Evolutionary conservation across 495 filamentous ascomycete genomes (phyloP).

Genomic region (Hypoxylon fragiforme): DNA sequence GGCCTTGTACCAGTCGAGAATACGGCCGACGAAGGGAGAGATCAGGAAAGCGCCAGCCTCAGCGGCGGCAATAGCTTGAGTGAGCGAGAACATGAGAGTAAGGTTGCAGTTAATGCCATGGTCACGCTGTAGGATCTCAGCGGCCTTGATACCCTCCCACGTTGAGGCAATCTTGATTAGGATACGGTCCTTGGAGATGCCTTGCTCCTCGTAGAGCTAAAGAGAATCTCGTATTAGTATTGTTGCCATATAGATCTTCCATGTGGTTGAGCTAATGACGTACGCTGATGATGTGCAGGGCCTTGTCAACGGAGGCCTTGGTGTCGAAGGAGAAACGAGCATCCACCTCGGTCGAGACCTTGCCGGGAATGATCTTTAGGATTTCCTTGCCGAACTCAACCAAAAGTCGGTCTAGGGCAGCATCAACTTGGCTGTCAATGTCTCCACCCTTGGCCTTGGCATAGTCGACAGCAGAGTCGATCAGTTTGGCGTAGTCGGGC

Average conservation of each 20-base stretch:
- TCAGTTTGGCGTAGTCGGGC: constrained; percentile 89
- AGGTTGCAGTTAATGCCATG: constrained; percentile 97
- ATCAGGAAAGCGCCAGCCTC: constrained; percentile 98
- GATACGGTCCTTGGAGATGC: constrained; percentile 90
- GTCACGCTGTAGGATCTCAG: constrained; percentile 88
- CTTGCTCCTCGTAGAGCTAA: constrained; percentile 88
- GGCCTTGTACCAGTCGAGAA: constrained; percentile 99
- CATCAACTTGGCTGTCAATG: constrained; percentile 76
- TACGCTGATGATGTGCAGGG: constrained; percentile 95
- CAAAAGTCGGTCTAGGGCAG: constrained; percentile 86
- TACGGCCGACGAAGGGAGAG: constrained; percentile 98
- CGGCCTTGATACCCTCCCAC: constrained; percentile 98
- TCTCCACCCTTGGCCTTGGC: constrained; percentile 73
- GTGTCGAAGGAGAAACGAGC: constrained; percentile 95
- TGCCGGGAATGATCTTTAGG: constrained; percentile 93
- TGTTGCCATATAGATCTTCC: background rate
- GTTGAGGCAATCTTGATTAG: constrained; percentile 88
- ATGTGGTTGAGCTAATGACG: constrained; percentile 23
- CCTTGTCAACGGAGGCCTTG: constrained; percentile 90
- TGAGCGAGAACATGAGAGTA: constrained; percentile 96
- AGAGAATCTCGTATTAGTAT: constrained; percentile 9
- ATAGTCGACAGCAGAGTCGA: constrained; percentile 82
- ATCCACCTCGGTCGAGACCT: constrained; percentile 98
- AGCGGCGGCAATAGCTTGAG: constrained; percentile 94
- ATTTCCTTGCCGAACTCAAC: constrained; percentile 99